Conservation (phyloP, 805 yeast species). For the Ogataea nitratoaversa region DNA sequence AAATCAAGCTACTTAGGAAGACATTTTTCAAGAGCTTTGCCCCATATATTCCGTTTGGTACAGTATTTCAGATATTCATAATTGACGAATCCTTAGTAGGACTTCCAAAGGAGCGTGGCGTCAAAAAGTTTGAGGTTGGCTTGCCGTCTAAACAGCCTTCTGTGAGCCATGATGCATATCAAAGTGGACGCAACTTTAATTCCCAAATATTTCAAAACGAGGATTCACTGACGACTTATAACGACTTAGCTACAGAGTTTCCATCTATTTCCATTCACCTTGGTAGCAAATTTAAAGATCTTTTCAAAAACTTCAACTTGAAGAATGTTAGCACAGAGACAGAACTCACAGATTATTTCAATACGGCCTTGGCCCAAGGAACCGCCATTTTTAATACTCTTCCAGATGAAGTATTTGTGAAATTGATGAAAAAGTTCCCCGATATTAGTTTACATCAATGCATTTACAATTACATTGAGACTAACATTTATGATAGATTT, state of each 20-base stretch:
- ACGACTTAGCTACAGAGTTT: constrained; percentile 34
- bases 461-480: constrained; percentile 69
- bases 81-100: constrained; percentile 57
- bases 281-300: constrained; percentile 35
- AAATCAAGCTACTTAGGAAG: constrained; percentile 40
- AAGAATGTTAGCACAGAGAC: constrained; percentile 22
- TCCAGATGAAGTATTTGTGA: constrained; percentile 25
- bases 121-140: constrained; percentile 3
- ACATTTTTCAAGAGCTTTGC: constrained; percentile 52
- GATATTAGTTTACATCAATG: constrained; percentile 42
- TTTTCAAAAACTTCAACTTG: constrained; percentile 38
- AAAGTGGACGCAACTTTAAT: too few relatives aligned
- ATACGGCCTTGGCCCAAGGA: constrained; percentile 28
- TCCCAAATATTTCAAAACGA: too few relatives aligned
- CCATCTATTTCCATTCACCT: constrained; percentile 36
- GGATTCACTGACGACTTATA: constrained; percentile 25
- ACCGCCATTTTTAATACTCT: constrained; percentile 31
- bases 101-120: constrained; percentile 22
- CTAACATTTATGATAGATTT: constrained; percentile 58
- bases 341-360: constrained; percentile 28
- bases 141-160: neutral
- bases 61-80: constrained; percentile 50
- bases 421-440: constrained; percentile 21
- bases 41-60: constrained; percentile 54
- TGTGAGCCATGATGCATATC: neutral